Evolutionary conservation across 495 filamentous ascomycete species (phyloP), one percentile per base, ranked within the genome.

Genomic region (Annulohypoxylon moriforme): DNA sequence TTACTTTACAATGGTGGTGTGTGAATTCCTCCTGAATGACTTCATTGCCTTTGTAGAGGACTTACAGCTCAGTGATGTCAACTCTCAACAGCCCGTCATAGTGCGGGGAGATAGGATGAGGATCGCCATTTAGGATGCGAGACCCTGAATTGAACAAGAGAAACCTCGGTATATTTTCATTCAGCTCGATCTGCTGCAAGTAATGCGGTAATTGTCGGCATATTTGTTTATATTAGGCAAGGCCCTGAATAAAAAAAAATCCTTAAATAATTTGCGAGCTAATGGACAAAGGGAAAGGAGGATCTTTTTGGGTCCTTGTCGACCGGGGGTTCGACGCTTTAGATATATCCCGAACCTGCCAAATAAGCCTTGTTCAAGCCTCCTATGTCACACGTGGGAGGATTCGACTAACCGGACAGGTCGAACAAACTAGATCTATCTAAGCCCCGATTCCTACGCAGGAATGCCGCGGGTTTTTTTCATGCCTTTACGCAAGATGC

Each of bases 201-300:
- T 31, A 63, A 72, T 64, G n/a, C 64, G 64, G 58, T 60, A 67
- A 67, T 38, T 25, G 52, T 67, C 69, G 69, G 69, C 69, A 72
- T 49, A 64, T 67, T 52, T 8, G 20, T 69, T 25, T 40, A 63
- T 42, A 16, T 25, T 9, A 24, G 16, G 33, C 52, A 63, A 59
- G 36, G 42, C 52, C 4, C 14, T 20, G 16, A 44, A 44, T 38
- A 44, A 20, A 44, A 42, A 20, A 44, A 44, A 44, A 18, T 20
- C 40, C 40, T 61, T 46, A 34, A 18, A 49, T 64, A n/a, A 24
- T 25, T 40, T 18, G 22, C 13, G 34, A 49, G 34, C 52, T 63
- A 63, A 64, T 64, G 18, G 46, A 24, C 20, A 44, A 58, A 34
- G 31, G 36, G 36, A 49, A 64, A 33, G 25, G 25, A 44, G 34